Conservation (phyloP, 768 basidiomycete genomes). For the Psilocybe sp. region DNA sequence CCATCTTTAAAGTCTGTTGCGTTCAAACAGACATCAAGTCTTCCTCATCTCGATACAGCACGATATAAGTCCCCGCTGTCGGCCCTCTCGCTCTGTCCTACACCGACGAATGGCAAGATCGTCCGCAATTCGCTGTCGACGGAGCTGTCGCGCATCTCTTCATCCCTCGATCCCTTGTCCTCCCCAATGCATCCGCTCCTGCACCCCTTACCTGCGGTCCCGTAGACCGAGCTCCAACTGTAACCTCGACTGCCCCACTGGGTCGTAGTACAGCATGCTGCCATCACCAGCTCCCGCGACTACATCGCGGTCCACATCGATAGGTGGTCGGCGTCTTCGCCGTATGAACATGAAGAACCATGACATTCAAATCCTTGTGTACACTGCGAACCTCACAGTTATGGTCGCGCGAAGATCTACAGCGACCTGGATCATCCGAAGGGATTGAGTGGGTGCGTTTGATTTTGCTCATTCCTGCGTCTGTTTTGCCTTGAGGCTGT, state of each 20-base stretch:
- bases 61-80: too few species aligned
- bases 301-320: constrained; percentile 72
- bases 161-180: too few species aligned
- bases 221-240: too few species aligned
- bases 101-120: too few species aligned
- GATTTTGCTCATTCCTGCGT: constrained; percentile 31
- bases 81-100: too few species aligned
- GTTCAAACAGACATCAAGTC: too few species aligned
- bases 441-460: constrained; percentile 76
- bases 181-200: too few species aligned
- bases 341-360: constrained; percentile 68
- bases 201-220: too few species aligned
- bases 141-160: too few species aligned
- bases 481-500: neutral
- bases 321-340: constrained; percentile 68
- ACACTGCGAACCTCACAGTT: constrained; percentile 67
- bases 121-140: too few species aligned
- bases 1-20: too few species aligned
- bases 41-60: too few species aligned
- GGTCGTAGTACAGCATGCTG: constrained; percentile 85
- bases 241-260: constrained; percentile 86
- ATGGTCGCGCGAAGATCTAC: constrained; percentile 63
- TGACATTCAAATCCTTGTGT: constrained; percentile 82
- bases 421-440: constrained; percentile 71
- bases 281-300: constrained; percentile 72